Evolutionary conservation across 164 flowering plant genomes (phyloP).

Genomic region (Berberis thunbergii): DNA sequence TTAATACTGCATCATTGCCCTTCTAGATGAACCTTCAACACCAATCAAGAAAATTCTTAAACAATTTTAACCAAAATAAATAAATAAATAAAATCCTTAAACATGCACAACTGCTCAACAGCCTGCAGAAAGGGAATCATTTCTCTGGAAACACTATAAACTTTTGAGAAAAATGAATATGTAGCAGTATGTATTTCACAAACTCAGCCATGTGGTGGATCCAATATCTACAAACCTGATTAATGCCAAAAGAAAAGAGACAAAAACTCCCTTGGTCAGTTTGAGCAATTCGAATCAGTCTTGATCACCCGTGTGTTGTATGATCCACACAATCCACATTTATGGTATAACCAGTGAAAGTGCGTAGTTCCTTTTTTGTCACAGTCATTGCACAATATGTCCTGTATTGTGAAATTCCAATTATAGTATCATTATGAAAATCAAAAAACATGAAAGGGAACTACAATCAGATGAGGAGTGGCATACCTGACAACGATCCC

Average conservation of each 20-base stretch:
- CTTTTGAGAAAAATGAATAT: background rate
- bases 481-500: constrained; percentile 72
- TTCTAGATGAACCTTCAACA: no score
- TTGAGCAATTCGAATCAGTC: constrained; percentile 22
- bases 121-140: background rate
- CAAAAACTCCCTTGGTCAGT: constrained; percentile 15
- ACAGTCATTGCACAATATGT: constrained; percentile 85
- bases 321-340: constrained; percentile 73
- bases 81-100: no score
- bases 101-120: background rate
- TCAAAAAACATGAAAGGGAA: background rate
- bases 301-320: constrained; percentile 78
- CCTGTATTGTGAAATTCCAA: constrained; percentile 28
- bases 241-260: background rate
- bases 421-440: background rate
- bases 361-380: constrained; percentile 57
- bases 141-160: background rate
- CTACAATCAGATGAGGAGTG: background rate
- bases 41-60: no score
- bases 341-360: constrained; percentile 94
- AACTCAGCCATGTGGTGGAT: constrained; percentile 8
- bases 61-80: no score
- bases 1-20: no score
- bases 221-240: constrained; percentile 16
- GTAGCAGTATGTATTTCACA: constrained; percentile 8